Conservation (phyloP, 2,329 filamentous ascomycete species). For the Alternaria sp. region DNA sequence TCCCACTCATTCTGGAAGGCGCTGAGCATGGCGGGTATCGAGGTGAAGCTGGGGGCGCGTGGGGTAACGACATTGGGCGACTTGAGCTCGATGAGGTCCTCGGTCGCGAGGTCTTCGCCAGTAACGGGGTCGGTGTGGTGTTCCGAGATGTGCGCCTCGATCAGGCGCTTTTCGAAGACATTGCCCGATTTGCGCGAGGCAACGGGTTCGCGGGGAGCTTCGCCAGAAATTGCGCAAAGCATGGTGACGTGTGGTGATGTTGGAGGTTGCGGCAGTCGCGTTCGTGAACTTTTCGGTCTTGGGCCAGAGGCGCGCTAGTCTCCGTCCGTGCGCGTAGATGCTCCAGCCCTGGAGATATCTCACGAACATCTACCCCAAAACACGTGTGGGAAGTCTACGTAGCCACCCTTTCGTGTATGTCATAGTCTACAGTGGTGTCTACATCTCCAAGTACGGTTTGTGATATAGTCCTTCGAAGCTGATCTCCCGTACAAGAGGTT, state of each 20-base stretch:
- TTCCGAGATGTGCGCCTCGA: conserved; percentile 93
- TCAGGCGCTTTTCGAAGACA: conserved; percentile 92
- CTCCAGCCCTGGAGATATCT: background rate
- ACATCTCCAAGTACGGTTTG: background rate
- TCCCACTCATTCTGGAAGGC: conserved; percentile 99
- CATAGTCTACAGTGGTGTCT: no score
- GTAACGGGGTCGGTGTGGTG: conserved; percentile 91
- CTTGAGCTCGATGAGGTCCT: conserved; percentile 89
- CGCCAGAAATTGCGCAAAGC: conserved; percentile 80
- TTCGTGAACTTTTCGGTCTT: conserved; percentile 12
- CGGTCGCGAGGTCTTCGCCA: conserved; percentile 79
- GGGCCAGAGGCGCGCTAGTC: conserved; percentile 2
- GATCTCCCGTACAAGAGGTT: background rate
- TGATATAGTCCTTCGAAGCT: background rate
- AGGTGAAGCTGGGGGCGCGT: conserved; percentile 90
- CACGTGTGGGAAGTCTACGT: background rate
- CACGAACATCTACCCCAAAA: background rate
- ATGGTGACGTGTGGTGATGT: conserved; percentile 19
- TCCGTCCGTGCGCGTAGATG: background rate
- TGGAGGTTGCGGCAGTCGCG: conserved; percentile 3
- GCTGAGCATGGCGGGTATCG: conserved; percentile 90
- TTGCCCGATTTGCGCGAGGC: conserved; percentile 93
- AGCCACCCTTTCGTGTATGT: no score
- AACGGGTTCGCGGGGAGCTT: conserved; percentile 92
- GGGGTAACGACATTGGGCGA: conserved; percentile 83